phyloP scores from a whole-genome alignment of 2,329 filamentous ascomycete genomes.

The Apiospora kogelbergensis region DNA sequence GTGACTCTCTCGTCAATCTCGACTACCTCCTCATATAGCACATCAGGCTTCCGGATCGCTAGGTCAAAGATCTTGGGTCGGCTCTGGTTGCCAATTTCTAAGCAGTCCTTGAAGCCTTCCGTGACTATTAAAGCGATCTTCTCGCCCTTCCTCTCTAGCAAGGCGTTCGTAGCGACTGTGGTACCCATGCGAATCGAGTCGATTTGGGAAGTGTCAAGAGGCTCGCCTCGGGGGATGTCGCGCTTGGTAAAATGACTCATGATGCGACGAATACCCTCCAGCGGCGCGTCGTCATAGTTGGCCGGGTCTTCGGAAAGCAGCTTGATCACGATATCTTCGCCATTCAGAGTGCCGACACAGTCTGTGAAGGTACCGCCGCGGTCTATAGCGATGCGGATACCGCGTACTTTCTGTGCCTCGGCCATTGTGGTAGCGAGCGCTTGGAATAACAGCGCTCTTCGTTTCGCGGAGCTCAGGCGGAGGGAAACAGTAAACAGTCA shows the following conservation, averaged over 20 bases:
- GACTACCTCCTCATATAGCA: constrained; percentile 81
- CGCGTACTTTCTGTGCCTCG: constrained; percentile 41
- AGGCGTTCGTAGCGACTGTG: constrained; percentile 88
- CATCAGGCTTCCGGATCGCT: constrained; percentile 82
- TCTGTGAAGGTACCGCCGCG: constrained; percentile 92
- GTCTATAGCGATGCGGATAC: constrained; percentile 74
- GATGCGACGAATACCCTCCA: constrained; percentile 87
- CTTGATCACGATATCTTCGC: constrained; percentile 83
- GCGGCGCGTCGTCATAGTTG: constrained; percentile 87
- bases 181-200: constrained; percentile 96
- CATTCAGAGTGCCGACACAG: constrained; percentile 77
- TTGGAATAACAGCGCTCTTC: background rate
- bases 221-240: constrained; percentile 76
- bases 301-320: constrained; percentile 85
- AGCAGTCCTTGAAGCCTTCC: constrained; percentile 82
- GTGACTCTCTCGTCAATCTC: constrained; percentile 91
- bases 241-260: constrained; percentile 73
- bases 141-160: constrained; percentile 88
- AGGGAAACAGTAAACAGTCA: background rate
- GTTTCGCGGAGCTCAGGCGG: background rate
- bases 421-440: constrained; percentile 31
- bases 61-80: constrained; percentile 89
- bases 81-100: constrained; percentile 88
- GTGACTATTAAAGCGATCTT: constrained; percentile 85
- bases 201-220: constrained; percentile 79